Base-by-base conservation (phyloP, 805 yeast species). In the Zygoascus ofunaensis region DNA sequence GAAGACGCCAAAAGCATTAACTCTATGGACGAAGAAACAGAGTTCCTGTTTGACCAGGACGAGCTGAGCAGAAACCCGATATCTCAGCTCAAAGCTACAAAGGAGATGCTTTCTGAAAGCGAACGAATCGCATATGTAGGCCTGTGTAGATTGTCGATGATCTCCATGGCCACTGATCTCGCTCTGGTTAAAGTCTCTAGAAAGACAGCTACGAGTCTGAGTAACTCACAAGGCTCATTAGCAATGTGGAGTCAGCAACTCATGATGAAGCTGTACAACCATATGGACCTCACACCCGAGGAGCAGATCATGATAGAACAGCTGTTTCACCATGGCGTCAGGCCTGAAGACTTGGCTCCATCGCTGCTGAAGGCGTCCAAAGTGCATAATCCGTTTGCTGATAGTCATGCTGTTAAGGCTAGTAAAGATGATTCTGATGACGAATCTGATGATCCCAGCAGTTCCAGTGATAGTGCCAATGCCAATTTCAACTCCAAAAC, bases 81-180 rank as follows among this genome's bases (percentile, higher is more conserved):
- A n/a, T 77, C 75, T 38, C 94, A 89, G 45, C 66, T 92, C 50
- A 76, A 77, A 43, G 74, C 90, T 1, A 92, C 97, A 4, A 86
- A 80, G 59, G 75, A 78, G 20, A 75, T 92, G 76, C 70, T 92
- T 14, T 71, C 79, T 5, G 97, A 87, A 15, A 70, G 82, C 14
- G 96, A 92, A 60, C 81, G 85, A 55, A 81, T 89, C 49, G 97
- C 97, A 2, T 92, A 92, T 58, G 83, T 84, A 4, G 97, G 96
- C 0, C 70, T 90, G 7, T 79, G 82, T 5, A 82, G 84, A 53
- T 72, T 92, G 30, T 71, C 82, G 4, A 73, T 80, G 42, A 84
- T 82, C 20, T 84, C 83, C 18, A 77, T 87, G 82, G 94, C 94
- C 17, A 75, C 85, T 0, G 79, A 77, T n/a, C 63, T 89, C 46